phyloP scores from a whole-genome alignment of 352 stramenopile genomes.

The Phytophthora hybrid region DNA sequence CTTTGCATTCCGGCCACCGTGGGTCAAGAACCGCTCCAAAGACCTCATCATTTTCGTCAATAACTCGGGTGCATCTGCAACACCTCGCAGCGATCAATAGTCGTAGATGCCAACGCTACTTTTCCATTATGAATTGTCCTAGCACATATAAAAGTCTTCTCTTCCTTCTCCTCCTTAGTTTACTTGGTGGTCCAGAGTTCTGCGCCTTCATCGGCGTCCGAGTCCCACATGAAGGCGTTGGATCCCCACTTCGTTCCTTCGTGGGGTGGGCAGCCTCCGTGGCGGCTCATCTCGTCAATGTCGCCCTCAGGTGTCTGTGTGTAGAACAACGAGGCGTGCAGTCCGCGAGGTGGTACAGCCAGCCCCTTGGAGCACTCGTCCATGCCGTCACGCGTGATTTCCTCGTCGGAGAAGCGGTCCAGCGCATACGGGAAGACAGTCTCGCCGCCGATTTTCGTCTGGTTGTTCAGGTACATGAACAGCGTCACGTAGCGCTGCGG shows the following conservation, averaged over 20 bases:
- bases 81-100: constrained; percentile 22
- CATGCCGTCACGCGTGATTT: constrained; percentile 79
- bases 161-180: constrained; percentile 13
- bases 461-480: constrained; percentile 97
- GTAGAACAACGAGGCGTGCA: constrained; percentile 85
- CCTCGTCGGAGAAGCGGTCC: constrained; percentile 72
- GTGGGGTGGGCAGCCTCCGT: constrained; percentile 83
- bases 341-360: constrained; percentile 71
- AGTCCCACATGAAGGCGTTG: constrained; percentile 89
- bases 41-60: constrained; percentile 57
- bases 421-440: constrained; percentile 94
- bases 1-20: constrained; percentile 68
- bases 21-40: constrained; percentile 70
- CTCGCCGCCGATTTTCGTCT: constrained; percentile 94
- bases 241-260: constrained; percentile 83
- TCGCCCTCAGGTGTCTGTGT: constrained; percentile 79
- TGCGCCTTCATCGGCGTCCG: constrained; percentile 80
- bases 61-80: constrained; percentile 15
- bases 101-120: constrained; percentile 20
- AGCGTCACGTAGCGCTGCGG: constrained; percentile 96
- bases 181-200: constrained; percentile 86
- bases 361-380: constrained; percentile 79
- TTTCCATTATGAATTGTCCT: constrained; percentile 28
- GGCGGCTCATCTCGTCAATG: constrained; percentile 76
- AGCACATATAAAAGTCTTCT: background rate